Evolutionary conservation across 306 rosid genomes (phyloP), one percentile per base, ranked within the genome.

Genomic region (Castanopsis chinensis): DNA sequence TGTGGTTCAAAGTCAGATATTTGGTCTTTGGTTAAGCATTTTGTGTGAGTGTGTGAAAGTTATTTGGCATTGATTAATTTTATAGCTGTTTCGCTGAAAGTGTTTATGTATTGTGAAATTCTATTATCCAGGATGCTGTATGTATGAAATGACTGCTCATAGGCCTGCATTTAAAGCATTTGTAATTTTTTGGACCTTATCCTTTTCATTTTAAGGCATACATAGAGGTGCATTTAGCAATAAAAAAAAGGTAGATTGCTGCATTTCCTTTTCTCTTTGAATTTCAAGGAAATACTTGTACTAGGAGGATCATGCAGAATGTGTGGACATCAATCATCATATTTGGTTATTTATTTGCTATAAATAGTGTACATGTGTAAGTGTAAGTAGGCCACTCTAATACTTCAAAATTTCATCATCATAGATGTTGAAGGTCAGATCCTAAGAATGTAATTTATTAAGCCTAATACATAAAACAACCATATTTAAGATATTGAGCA

Each of bases 1-100:
- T 96, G 93, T 64, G 99, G 98, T 72, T 93, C 98, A 71, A 96
- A 96, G 86, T 96, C 99, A 32, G 99, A 96, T 85, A 96, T 96
- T 87, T 96, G 99, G 99, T 96, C 99, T 52, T 89, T 96, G 83
- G 99, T 98, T 96, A 79, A 76, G 90, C 72, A 65, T 61, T 11
- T 21, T 19, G 1, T 23, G 7, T 28, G 19, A n/a, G 4, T 85
- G n/a, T 60, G 12, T 59, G 76, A 14, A 35, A 74, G 28, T 80
- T 68, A 41, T 69, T 65, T 78, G 54, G 58, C 52, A 65, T 65
- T 58, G 55, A 67, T 56, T 79, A 49, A 25, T 53, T 41, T 83
- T 75, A 68, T 61, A 21, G 41, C 63, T 83, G 3, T 64, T 61
- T 77, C 52, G 61, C 56, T 76, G 74, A 75, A 74, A 30, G 14